Conservation (phyloP, 2,329 filamentous ascomycete genomes). For the Daldinia sp. region DNA sequence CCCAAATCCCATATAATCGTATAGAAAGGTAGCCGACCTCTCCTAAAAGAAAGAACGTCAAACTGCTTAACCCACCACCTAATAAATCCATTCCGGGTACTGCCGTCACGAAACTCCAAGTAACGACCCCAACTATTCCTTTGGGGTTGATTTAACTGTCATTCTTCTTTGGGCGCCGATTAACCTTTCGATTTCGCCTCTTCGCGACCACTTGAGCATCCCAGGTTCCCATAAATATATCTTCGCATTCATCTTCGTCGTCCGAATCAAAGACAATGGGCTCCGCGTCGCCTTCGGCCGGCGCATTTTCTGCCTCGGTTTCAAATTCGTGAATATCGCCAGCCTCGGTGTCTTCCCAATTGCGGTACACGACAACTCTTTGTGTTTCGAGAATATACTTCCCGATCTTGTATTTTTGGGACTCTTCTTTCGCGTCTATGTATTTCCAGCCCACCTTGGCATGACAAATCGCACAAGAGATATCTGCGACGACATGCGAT, state of each 20-base stretch:
- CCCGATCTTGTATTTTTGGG: slow-evolving; percentile 72
- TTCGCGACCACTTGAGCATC: slow-evolving; percentile 60
- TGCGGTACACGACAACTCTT: slow-evolving; percentile 60
- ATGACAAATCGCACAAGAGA: slow-evolving; percentile 64
- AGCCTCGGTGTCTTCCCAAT: slow-evolving; percentile 60
- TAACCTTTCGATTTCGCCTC: slow-evolving; percentile 53
- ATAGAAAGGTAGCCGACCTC: slow-evolving; percentile 1
- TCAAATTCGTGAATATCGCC: slow-evolving; percentile 39
- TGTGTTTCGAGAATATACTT: slow-evolving; percentile 73
- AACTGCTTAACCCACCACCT: slow-evolving; percentile 2
- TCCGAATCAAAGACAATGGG: slow-evolving; percentile 67
- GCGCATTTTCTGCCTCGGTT: slow-evolving; percentile 30
- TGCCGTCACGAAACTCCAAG: slow-evolving; percentile 11
- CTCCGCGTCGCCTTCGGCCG: slow-evolving; percentile 34
- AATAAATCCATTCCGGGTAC: slow-evolving; percentile 22
- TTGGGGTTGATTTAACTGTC: slow-evolving; percentile 6
- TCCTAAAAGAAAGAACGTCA: background rate
- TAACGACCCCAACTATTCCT: slow-evolving; percentile 2
- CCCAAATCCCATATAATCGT: slow-evolving; percentile 1
- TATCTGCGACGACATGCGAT: slow-evolving; percentile 70
- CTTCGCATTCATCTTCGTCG: slow-evolving; percentile 73
- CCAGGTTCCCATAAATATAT: slow-evolving; percentile 70
- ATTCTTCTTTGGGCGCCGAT: slow-evolving; percentile 30
- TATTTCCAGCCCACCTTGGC: slow-evolving; percentile 74
- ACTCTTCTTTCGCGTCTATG: slow-evolving; percentile 65